Base-by-base conservation (phyloP, 495 filamentous ascomycete species). In the Hypomontagnella monticulosa region DNA sequence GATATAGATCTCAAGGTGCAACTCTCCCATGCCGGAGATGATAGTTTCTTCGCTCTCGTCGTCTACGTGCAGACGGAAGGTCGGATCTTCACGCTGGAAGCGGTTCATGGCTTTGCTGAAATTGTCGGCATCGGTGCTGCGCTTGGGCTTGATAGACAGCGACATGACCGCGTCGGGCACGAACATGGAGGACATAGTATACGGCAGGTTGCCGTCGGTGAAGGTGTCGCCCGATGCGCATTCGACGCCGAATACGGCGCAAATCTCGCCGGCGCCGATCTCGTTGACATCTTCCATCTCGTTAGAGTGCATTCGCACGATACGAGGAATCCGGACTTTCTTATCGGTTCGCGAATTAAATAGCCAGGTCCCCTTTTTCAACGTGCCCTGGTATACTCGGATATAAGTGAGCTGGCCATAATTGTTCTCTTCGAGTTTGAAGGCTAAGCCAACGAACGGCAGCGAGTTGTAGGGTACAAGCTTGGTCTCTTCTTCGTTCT, bases 241-340 rank as follows among this genome's bases (percentile, higher is more conserved):
- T 60, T 99, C 96, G 52, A 99, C 89, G 73, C 96, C 96, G 73
- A 99, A 99, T 55, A 99, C 93, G 49, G 96, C 96, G 72, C 96
- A 98, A 55, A 99, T 98, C 74, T 99, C 96, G 71, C 96, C 96
- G 37, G 96, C 93, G 41, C 92, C 91, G 48, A 99, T 89, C 74
- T 97, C 93, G 44, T 73, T 80, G 11, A 96, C 91, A 66, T 99
- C 96, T 78, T 98, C 96, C 96, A 99, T 95, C 74, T 99, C 96
- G 73, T 98, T 97, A 32, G 93, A 97, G 82, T 99, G 96, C 96
- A 99, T 99, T 43, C 96, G 91, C 46, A 99, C 96, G 71, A 99
- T 99, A 69, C 93, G 90, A 16, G 96, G 96, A 58, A 98, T 88
- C 78, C 96, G 95, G 74, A 99, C 89, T 80, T 95, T 98, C 84